Base-by-base conservation (phyloP, 1,284 basidiomycete species). In the Marasmius fiardii region DNA sequence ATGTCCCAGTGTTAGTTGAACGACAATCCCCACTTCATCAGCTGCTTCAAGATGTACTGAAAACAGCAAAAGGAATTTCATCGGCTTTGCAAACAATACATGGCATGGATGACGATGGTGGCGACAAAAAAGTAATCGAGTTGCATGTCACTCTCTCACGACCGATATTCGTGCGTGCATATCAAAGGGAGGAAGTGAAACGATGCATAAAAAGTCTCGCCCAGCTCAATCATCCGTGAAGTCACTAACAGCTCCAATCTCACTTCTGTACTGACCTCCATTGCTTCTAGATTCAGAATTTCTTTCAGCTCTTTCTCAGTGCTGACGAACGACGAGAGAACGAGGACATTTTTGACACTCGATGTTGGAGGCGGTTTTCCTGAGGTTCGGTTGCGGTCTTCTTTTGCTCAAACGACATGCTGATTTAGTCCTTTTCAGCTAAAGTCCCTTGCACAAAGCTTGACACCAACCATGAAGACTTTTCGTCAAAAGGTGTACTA, bases 351-450 rank as follows among this genome's bases (percentile, higher is more conserved):
- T 67, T 71, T 94, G 35, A 78, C 82, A 11, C 65, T 90, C 54
- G 89, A 93, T 66, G 70, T 92, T 34, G 92, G 90, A 24, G 87
- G 88, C 3, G 92, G 92, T 0, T 84, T 92, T 68, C 67, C 72
- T 35, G 78, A 91, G 74, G 91, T 90, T 60, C 49, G 67, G 60
- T 26, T 53, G 43, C 53, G 26, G 55, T 21, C n/a, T 50, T 61
- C 65, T 58, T 31, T 49, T 43, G 44, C 60, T 50, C 53, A 53
- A 59, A 61, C 2, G 4, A 18, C 5, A 10, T 14, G 7, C 34
- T 26, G n/a, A 39, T 20, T 35, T 23, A 37, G 44, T 44, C 43
- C 50, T 58, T 31, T 54, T 45, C 63, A 92, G 90, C 67, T 92
- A 16, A 70, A 73, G 57, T 61, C 66, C 8, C 71, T 91, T 35